These are phyloP conservation scores for Notholithocarpus densiflorus DNA, from an alignment of 306 rosid genomes.

Conservation along the genomic window DNA sequence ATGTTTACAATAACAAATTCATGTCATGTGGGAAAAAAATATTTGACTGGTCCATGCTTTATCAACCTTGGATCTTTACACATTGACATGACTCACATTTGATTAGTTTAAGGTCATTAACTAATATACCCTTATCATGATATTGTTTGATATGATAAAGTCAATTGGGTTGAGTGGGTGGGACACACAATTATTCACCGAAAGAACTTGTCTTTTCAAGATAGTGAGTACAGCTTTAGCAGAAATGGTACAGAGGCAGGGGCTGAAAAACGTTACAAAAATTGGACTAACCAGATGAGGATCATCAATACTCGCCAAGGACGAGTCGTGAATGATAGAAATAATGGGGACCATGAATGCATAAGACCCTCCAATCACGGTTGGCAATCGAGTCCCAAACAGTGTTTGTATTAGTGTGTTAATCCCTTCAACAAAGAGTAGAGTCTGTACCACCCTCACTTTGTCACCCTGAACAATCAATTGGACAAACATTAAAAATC, in stretches of 20 bases:
- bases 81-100: neutral
- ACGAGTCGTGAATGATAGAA: conserved; percentile 80
- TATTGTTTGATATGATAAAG: neutral
- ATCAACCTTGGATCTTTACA: neutral
- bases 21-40: too few relatives aligned
- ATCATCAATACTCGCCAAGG: conserved; percentile 59
- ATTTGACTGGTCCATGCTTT: neutral
- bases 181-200: neutral
- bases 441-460: conserved; percentile 92
- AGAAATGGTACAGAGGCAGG: neutral
- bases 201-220: neutral
- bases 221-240: neutral
- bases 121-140: neutral
- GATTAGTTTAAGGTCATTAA: neutral
- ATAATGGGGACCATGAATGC: conserved; percentile 97
- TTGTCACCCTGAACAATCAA: conserved; percentile 73
- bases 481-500: neutral
- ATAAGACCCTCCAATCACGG: conserved; percentile 94
- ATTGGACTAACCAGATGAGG: conserved; percentile 62
- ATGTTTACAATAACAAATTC: too few relatives aligned
- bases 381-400: conserved; percentile 94
- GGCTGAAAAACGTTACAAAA: conserved; percentile 4
- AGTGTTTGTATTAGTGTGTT: conserved; percentile 94
- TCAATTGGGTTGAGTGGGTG: neutral
- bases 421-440: conserved; percentile 88